These are phyloP conservation scores for Leccinum aurantiacum DNA, from an alignment of 768 basidiomycete species.

Conservation along the genomic window DNA sequence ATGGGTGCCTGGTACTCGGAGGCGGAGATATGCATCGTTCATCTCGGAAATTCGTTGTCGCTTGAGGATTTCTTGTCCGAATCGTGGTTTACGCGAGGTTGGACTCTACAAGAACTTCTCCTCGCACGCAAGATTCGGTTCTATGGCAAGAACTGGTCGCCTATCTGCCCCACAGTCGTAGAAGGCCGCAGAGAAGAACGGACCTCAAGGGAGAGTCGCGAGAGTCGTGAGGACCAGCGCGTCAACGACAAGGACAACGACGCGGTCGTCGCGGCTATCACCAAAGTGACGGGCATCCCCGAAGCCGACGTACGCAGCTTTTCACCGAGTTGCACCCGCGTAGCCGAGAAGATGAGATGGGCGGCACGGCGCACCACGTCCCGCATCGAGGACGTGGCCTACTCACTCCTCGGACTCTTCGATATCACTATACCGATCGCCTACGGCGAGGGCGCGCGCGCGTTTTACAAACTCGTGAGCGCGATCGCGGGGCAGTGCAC, in stretches of 20 bases:
- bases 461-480: slow-evolving; percentile 23
- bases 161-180: slow-evolving; percentile 13
- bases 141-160: slow-evolving; percentile 25
- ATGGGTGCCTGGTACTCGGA: slow-evolving; percentile 26
- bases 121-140: slow-evolving; percentile 25
- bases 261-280: slow-evolving; percentile 14
- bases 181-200: slow-evolving; percentile 24
- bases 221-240: slow-evolving; percentile 14
- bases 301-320: slow-evolving; percentile 24
- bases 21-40: slow-evolving; percentile 24
- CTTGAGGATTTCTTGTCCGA: slow-evolving; percentile 25
- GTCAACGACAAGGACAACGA: slow-evolving; percentile 27
- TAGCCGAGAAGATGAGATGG: slow-evolving; percentile 29
- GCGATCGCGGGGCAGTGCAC: slow-evolving; percentile 18
- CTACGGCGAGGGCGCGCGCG: slow-evolving; percentile 25
- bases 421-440: slow-evolving; percentile 23
- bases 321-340: slow-evolving; percentile 16
- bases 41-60: slow-evolving; percentile 22
- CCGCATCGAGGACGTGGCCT: slow-evolving; percentile 26
- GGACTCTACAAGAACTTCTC: slow-evolving; percentile 27
- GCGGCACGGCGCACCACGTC: slow-evolving; percentile 22
- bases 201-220: neutral
- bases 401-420: slow-evolving; percentile 26
- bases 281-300: slow-evolving; percentile 22
- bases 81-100: slow-evolving; percentile 25